Base-by-base conservation (phyloP, 192 early-diverging fungal species). In the Coemansia sp. region DNA sequence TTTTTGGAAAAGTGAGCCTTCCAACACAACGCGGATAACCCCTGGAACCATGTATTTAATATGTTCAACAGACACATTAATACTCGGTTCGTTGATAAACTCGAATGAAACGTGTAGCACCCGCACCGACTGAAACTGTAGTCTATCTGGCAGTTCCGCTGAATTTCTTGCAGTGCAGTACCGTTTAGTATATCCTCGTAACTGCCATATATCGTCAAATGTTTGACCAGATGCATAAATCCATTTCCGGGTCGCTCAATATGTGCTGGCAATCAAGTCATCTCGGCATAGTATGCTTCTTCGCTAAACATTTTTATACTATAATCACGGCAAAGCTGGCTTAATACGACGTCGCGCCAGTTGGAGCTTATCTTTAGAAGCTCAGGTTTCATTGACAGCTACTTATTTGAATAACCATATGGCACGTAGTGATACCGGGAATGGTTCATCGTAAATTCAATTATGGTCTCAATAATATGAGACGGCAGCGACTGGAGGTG, bases 391-490 rank as follows among this genome's bases (percentile, higher is more conserved):
- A 21, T 21, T 21, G 21, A 21, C 21, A 21, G 21, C 21, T 1
- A 21, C 21, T 21, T 21, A 21, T 21, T 21, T 21, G 21, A 21
- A 21, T 21, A 21, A 21, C 21, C 21, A 21, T 1, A 1, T 21
- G 21, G 21, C 21, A 21, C 0, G 21, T 5, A 59, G 37, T 47
- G 58, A 21, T 59, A 15, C 4, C 58, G 41, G 10, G 29, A 37
- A 23, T 59, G n/a, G 37, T 59, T 43, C 6, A 38, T 8, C 2
- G 23, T 14, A 59, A 59, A 59, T n/a, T 9, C 32, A 2, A 59
- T 23, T 39, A 59, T 59, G 1, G 10, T 37, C 39, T 59, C 58
- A 21, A 59, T 59, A 38, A 59, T 38, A 22, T 19, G 58, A 5
- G 12, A 23, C 15, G 58, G 41, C n/a, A 59, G 15, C 21, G 22